phyloP scores from a whole-genome alignment of 2,329 filamentous ascomycete genomes.

The Diaporthe nobilis region DNA sequence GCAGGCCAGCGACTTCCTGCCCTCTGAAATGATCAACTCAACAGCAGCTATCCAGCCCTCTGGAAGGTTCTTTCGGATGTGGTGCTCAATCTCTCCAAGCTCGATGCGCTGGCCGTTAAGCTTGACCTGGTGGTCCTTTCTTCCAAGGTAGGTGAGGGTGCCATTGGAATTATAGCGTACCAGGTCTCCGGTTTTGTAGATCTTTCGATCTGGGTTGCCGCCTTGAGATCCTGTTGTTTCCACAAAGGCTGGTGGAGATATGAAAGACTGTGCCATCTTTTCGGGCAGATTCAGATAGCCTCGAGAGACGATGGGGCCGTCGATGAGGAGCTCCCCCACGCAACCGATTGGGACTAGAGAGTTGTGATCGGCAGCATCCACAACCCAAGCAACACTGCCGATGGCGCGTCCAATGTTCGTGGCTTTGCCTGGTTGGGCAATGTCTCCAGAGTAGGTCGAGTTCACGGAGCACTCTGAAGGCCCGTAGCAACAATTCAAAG shows the following conservation, averaged over 20 bases:
- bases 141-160: slow-evolving; percentile 57
- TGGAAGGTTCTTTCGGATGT: slow-evolving; percentile 41
- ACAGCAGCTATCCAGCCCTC: slow-evolving; percentile 46
- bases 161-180: slow-evolving; percentile 54
- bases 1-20: slow-evolving; percentile 39
- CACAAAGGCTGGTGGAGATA: not conserved
- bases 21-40: slow-evolving; percentile 43
- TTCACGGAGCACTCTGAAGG: slow-evolving; percentile 41
- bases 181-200: slow-evolving; percentile 58
- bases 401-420: slow-evolving; percentile 42
- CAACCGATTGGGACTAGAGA: slow-evolving; percentile 40
- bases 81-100: slow-evolving; percentile 48
- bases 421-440: slow-evolving; percentile 36
- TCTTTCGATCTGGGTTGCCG: slow-evolving; percentile 1
- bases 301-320: slow-evolving; percentile 51
- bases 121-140: slow-evolving; percentile 70
- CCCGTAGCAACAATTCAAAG: slow-evolving; percentile 43
- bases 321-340: slow-evolving; percentile 44
- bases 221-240: not conserved
- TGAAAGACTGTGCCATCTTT: slow-evolving; percentile 48
- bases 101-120: slow-evolving; percentile 68
- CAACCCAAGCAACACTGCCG: slow-evolving; percentile 47
- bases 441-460: slow-evolving; percentile 13
- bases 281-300: slow-evolving; percentile 62
- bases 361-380: slow-evolving; percentile 46